Base-by-base conservation (phyloP, 73 alveolate species). In the Durusdinium trenchii region DNA sequence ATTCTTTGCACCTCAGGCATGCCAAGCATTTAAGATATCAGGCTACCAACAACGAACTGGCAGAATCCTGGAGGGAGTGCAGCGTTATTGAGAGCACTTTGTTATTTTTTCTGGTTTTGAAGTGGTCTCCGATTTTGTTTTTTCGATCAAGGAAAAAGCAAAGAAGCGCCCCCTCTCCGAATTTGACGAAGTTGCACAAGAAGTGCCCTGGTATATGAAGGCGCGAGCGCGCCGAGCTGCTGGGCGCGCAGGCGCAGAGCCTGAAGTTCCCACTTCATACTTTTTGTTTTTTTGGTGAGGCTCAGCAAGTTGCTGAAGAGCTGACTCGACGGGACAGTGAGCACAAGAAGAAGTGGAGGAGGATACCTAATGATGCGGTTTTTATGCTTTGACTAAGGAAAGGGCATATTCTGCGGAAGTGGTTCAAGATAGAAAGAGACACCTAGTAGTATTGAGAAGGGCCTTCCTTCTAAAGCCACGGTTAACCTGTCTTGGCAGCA, bases 181-280 rank as follows among this genome's bases (percentile, higher is more conserved):
- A 67, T 94, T 94, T 45, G 99, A 94, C 35, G 99, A 94, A 84
- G 54, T 94, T 60, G 26, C 93, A 30, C 52, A 76, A 48, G 93
- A 73, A 26, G 3, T 18, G 81, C 99, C 99, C 38, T 94, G 99
- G 99, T 94, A 94, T 52, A 54, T 94, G 81, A 51, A 94, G 99
- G 98, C 87, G 45, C 18, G 62, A 57, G 23, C 73, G n/a, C 73
- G 30, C 30, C 6, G 1, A 60, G 18, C 30, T n/a, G 12, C 23
- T 57, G 1, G 73, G 73, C n/a, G 7, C 73, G n/a, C 73, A 23
- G 30, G 12, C 23, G 12, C 1, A 60, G 30, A 23, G 12, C 69
- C 12, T 57, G 69, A 23, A 57, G 69, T 57, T 57, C 32, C 32
- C 69, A 23, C 69, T 16, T 23, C 69, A 57, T 23, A 23, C 69